Conservation (phyloP, 2,329 filamentous ascomycete species). For the Niveomyces coronatus region DNA sequence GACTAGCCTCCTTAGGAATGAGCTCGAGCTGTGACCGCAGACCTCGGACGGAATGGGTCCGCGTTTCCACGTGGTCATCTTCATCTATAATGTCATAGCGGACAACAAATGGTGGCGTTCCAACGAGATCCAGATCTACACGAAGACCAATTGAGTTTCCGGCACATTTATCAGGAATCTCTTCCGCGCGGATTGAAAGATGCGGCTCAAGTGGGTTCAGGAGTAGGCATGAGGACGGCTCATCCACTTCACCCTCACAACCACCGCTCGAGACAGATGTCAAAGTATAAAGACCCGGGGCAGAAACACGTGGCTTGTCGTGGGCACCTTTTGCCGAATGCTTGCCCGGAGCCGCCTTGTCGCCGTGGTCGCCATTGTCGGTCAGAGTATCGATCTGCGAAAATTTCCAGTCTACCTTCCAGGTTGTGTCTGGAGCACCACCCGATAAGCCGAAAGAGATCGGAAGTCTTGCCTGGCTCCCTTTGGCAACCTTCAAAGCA, state of each 20-base stretch:
- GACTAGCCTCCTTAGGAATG: conserved; percentile 68
- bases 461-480: conserved; percentile 56
- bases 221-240: conserved; percentile 87
- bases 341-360: conserved; percentile 45
- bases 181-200: conserved; percentile 61
- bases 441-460: conserved; percentile 58
- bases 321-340: conserved; percentile 50
- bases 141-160: conserved; percentile 85
- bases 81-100: conserved; percentile 63
- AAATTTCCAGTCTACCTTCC: conserved; percentile 73
- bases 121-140: conserved; percentile 81
- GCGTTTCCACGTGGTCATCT: conserved; percentile 39
- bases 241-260: conserved; percentile 80
- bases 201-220: conserved; percentile 85
- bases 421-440: conserved; percentile 48
- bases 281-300: conserved; percentile 79
- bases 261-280: conserved; percentile 68
- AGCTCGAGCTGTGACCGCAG: conserved; percentile 78
- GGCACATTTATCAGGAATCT: conserved; percentile 90
- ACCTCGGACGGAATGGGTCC: conserved; percentile 51
- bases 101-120: conserved; percentile 84
- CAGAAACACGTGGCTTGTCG: conserved; percentile 58
- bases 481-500: conserved; percentile 75
- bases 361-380: conserved; percentile 58
- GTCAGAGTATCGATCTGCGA: conserved; percentile 61